phyloP scores from a whole-genome alignment of 2,329 filamentous ascomycete species.

The Aspergillus jensenii region DNA sequence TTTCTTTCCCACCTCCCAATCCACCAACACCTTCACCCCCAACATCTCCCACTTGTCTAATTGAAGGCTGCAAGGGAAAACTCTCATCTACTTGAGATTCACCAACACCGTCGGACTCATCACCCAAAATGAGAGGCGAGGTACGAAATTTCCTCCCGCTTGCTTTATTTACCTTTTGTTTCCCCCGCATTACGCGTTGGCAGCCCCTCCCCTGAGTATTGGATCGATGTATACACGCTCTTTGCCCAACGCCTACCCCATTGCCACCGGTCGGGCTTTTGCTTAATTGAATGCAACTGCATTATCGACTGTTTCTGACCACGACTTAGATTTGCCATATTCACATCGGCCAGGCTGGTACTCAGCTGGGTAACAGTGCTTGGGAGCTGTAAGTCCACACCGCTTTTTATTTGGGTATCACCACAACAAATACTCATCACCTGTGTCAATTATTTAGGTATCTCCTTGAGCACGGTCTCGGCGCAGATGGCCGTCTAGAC shows the following conservation, averaged over 20 bases:
- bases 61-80: not conserved
- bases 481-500: constrained; percentile 59
- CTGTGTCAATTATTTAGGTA: constrained; percentile 47
- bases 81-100: not conserved
- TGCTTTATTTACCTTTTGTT: constrained; percentile 19
- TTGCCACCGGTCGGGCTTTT: not conserved
- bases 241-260: not conserved
- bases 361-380: constrained; percentile 66
- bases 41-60: not conserved
- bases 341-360: constrained; percentile 68
- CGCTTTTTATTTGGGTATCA: constrained; percentile 23
- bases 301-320: constrained; percentile 12
- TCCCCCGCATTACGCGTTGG: constrained; percentile 19
- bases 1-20: constrained; percentile 2
- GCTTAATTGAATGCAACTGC: not conserved
- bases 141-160: constrained; percentile 21
- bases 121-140: constrained; percentile 38
- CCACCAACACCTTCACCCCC: not conserved
- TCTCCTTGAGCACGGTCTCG: constrained; percentile 65
- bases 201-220: constrained; percentile 19
- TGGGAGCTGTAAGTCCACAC: constrained; percentile 63
- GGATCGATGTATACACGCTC: constrained; percentile 2
- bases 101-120: not conserved
- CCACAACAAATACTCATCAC: not conserved
- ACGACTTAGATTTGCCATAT: constrained; percentile 60